Evolutionary conservation across 495 filamentous ascomycete species (phyloP), one percentile per base, ranked within the genome.

Genomic region (Usnea hakonensis): DNA sequence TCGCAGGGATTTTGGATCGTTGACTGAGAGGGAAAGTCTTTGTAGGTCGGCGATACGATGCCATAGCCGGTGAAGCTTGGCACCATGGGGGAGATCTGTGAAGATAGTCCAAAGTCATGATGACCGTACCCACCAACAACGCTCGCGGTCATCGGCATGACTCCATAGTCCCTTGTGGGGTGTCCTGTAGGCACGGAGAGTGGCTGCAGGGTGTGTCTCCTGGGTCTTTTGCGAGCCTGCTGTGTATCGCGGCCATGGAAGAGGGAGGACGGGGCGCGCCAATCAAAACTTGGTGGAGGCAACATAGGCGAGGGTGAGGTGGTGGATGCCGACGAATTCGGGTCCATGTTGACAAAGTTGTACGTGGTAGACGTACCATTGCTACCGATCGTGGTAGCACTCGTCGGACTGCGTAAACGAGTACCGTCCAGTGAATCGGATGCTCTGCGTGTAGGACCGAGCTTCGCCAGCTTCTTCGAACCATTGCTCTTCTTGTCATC

Each of bases 341-440:
- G 69, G 36, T 78, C 78, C 73, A 81, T 79, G 59, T 78, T 79
- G 67, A 80, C 73, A 61, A 81, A 81, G 63, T 78, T 76, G 67
- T 81, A 81, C 21, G 72, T 77, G 23, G 64, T 66, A 14, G 61
- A 40, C 32, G 74, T 78, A n/a, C 38, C 53, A 55, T 70, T 63
- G 60, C 62, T 67, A 21, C 61, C 62, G 50, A 14, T 65, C 4
- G 38, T 60, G 56, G 57, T 57, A 28, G 57, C 36, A 37, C 62
- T 64, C 19, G 70, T 65, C 23, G 68, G 68, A 44, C 59, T 68
- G 62, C 13, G 64, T 56, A 60, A 64, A 43, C 58, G 63, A 55
- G 19, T 37, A 26, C 36, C 35, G 16, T 57, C 38, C 32, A 43
- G 41, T 16, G 75, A 65, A 59, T 69, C 21, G 13, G 62, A 63